These are phyloP conservation scores for Fusarium continuum DNA, from an alignment of 2,329 filamentous ascomycete species.

Conservation along the genomic window DNA sequence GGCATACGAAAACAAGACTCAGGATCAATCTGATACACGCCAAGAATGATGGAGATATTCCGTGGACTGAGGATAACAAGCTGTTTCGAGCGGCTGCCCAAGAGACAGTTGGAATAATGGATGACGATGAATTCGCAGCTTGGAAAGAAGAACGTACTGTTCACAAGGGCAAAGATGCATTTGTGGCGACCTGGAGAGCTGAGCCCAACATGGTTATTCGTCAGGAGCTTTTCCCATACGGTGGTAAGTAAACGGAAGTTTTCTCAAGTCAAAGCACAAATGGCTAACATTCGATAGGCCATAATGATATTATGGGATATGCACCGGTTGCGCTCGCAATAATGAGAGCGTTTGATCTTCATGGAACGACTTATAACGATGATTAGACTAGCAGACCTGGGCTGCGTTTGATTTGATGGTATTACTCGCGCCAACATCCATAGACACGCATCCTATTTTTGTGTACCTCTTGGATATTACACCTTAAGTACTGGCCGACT, in stretches of 20 bases:
- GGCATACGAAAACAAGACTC: slow-evolving; percentile 61
- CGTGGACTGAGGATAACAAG: slow-evolving; percentile 73
- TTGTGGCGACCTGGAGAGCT: slow-evolving; percentile 57
- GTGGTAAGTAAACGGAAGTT: slow-evolving; percentile 55
- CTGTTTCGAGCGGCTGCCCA: slow-evolving; percentile 69
- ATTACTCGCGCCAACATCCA: not conserved
- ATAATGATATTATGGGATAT: slow-evolving; percentile 75
- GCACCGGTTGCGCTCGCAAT: slow-evolving; percentile 71
- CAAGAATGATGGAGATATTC: slow-evolving; percentile 82
- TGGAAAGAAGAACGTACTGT: slow-evolving; percentile 59
- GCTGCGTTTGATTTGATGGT: not conserved
- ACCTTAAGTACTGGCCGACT: too few species aligned
- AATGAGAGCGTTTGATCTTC: slow-evolving; percentile 68
- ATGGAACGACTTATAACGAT: slow-evolving; percentile 45
- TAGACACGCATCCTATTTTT: not conserved
- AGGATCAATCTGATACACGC: slow-evolving; percentile 81
- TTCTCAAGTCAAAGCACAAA: not conserved
- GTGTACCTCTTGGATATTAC: too few species aligned
- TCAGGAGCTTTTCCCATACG: slow-evolving; percentile 64
- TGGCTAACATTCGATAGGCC: slow-evolving; percentile 57
- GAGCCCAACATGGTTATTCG: slow-evolving; percentile 59
- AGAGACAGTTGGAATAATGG: slow-evolving; percentile 54
- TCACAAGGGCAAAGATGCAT: slow-evolving; percentile 55
- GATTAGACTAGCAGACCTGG: not conserved
- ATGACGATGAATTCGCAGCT: slow-evolving; percentile 51